Evolutionary conservation across 805 yeast species (phyloP).

Genomic region (Barnettozyma populi): DNA sequence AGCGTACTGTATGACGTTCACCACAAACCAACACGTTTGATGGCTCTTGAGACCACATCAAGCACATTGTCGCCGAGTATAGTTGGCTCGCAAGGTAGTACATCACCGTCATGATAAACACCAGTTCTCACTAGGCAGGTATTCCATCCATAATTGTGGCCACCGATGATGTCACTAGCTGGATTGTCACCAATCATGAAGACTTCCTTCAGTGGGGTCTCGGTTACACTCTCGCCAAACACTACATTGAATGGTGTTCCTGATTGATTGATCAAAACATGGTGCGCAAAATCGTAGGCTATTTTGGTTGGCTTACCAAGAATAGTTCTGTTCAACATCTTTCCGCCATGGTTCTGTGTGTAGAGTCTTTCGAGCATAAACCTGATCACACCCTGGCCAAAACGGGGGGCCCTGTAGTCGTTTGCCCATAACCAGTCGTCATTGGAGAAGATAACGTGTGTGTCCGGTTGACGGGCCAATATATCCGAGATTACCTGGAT

Average conservation of each 20-base stretch:
- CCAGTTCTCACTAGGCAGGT: slow-evolving; percentile 84
- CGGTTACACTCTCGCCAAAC: slow-evolving; percentile 19
- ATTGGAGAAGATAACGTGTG: slow-evolving; percentile 77
- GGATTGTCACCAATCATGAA: slow-evolving; percentile 98
- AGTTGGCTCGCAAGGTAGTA: slow-evolving; percentile 42
- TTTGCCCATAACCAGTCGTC: slow-evolving; percentile 87
- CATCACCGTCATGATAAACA: slow-evolving; percentile 60
- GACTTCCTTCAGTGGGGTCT: slow-evolving; percentile 51
- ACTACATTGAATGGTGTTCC: slow-evolving; percentile 4
- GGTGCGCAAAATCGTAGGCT: slow-evolving; percentile 81
- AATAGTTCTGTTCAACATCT: slow-evolving; percentile 45
- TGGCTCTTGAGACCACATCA: slow-evolving; percentile 38
- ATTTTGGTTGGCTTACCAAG: slow-evolving; percentile 79
- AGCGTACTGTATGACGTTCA: neutral
- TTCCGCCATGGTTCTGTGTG: slow-evolving; percentile 40
- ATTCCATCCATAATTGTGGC: slow-evolving; percentile 83
- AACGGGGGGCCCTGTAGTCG: slow-evolving; percentile 68
- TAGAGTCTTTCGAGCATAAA: slow-evolving; percentile 57
- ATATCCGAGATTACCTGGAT: slow-evolving; percentile 71
- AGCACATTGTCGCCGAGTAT: slow-evolving; percentile 45
- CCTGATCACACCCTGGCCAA: slow-evolving; percentile 89
- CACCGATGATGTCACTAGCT: slow-evolving; percentile 87
- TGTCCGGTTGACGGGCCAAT: slow-evolving; percentile 55
- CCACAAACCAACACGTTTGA: slow-evolving; percentile 18
- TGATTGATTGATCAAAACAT: slow-evolving; percentile 42